Percentiles rank a stretch among this genome's conserved stretches.
Evolutionary conservation across 371 early-diverging fungal genomes (phyloP).

Genomic region (Rhizomucor miehei): DNA sequence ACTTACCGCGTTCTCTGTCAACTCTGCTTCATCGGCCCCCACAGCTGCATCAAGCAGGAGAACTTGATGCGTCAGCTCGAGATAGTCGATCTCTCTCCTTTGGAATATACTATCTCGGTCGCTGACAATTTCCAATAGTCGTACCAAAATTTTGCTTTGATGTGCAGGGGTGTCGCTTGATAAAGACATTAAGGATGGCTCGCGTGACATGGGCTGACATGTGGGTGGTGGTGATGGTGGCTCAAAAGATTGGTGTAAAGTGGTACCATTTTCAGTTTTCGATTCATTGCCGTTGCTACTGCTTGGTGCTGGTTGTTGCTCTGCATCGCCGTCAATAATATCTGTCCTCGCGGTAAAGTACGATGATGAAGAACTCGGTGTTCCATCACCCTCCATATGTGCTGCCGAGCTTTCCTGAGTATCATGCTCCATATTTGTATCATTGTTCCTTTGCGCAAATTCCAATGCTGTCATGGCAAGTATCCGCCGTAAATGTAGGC

Average conservation of each 20-base stretch:
- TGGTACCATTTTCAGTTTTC: background rate
- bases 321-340: background rate
- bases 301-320: background rate
- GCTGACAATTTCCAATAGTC: constrained; percentile 10
- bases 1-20: constrained; percentile 20
- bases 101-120: constrained; percentile 20
- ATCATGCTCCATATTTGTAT: background rate
- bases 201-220: background rate
- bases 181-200: background rate
- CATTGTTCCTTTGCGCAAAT: background rate
- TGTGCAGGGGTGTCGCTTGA: background rate
- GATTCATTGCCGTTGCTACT: background rate
- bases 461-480: background rate
- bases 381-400: no score
- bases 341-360: background rate
- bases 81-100: constrained; percentile 20
- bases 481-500: background rate
- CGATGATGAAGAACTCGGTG: background rate
- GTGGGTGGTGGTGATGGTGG: background rate
- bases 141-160: background rate
- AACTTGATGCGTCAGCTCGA: constrained; percentile 14
- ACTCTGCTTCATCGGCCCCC: constrained; percentile 24
- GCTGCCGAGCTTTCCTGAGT: background rate
- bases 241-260: background rate
- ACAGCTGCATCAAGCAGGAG: constrained; percentile 30